Evolutionary conservation across 2,329 filamentous ascomycete genomes (phyloP), one percentile per base, ranked within the genome.

Genomic region (Fusarium zealandicum): DNA sequence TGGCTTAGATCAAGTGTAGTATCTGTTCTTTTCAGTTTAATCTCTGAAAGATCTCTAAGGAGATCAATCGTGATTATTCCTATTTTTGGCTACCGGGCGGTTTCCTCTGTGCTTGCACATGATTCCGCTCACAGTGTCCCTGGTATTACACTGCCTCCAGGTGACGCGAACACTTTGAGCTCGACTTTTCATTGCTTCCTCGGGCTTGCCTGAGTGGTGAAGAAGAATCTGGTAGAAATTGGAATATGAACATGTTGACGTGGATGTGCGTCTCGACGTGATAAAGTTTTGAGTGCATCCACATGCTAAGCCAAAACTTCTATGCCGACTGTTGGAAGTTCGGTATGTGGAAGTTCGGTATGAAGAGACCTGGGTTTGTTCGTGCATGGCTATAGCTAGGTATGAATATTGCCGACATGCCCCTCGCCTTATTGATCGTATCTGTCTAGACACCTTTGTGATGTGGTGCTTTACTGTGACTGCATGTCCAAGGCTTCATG

Each of bases 11-110:
- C 89, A 92, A 90, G 88, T 92, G 88, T 91, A 92, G 89, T 92
- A 92, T 90, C 88, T 91, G 89, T 92, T 93, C 89, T 92, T 92
- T 90, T 91, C 87, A 93, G 90, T 92, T 92, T 93, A 92, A 92
- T 92, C 87, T 89, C 89, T 93, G 89, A 89, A 90, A 92, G 83
- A 82, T 81, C 80, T 81, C 86, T 84, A 90, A 79, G 81, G 85
- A 80, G 80, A 80, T 80, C 81, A 84, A 83, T 82, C 81, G 80
- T 85, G 87, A 90, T 93, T 92, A 90, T 85, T 85, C 87, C 81
- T 82, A 91, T 93, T 72, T 72, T 72, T 72, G 70, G 64, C 46
- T 25, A 45, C 20, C 25, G 69, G 67, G 61, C 40, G 54, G 66
- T 67, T 71, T 72, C 70, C 70, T 63, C 70, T 72, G 70, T 70